phyloP scores from a whole-genome alignment of 2,329 filamentous ascomycete species.

The Madurella fahalii region DNA sequence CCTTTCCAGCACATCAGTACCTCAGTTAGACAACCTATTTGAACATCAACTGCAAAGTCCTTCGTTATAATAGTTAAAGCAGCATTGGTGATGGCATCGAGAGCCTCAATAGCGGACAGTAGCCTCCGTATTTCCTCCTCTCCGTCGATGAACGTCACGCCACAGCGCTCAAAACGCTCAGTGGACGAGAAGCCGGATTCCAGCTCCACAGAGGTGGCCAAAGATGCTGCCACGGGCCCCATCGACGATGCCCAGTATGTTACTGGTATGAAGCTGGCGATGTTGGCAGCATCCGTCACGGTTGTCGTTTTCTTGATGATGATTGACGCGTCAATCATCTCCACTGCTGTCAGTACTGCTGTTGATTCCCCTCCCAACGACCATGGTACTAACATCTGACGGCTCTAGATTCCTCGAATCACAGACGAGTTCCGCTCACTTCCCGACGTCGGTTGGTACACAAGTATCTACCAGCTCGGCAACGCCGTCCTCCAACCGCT shows the following conservation, averaged over 20 bases:
- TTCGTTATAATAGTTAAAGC: too few species aligned
- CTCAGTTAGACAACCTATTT: too few species aligned
- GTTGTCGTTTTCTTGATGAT: slow-evolving; percentile 45
- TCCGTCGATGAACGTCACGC: background rate
- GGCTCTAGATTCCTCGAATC: slow-evolving; percentile 21
- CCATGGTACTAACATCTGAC: background rate
- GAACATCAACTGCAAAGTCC: too few species aligned
- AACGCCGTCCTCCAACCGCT: slow-evolving; percentile 24
- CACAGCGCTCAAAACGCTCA: background rate
- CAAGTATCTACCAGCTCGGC: slow-evolving; percentile 25
- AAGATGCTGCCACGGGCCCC: background rate
- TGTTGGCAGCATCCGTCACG: slow-evolving; percentile 36
- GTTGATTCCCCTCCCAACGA: background rate
- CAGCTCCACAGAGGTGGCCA: background rate
- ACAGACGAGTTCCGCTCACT: slow-evolving; percentile 29
- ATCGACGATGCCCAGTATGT: slow-evolving; percentile 6
- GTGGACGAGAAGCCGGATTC: background rate
- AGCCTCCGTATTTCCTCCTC: background rate
- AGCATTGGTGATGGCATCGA: too few species aligned
- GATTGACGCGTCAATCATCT: slow-evolving; percentile 50
- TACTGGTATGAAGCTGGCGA: slow-evolving; percentile 16
- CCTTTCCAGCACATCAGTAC: too few species aligned
- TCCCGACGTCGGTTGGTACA: slow-evolving; percentile 26
- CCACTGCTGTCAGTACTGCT: slow-evolving; percentile 38
- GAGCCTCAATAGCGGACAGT: background rate